phyloP scores from a whole-genome alignment of 352 stramenopile genomes.

The Sclerospora graminicola region DNA sequence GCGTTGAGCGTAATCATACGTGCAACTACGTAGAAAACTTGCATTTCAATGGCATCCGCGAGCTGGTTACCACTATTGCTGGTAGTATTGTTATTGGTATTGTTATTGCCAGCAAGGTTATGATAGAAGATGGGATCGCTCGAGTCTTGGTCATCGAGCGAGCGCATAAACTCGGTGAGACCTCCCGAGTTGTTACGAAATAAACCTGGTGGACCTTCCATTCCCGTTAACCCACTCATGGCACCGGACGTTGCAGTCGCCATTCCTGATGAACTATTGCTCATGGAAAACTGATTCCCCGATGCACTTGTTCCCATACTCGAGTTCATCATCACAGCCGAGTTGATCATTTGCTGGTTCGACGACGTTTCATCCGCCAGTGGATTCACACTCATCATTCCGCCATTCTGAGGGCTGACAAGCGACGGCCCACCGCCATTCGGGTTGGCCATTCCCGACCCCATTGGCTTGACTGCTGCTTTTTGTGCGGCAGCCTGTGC shows the following conservation, averaged over 20 bases:
- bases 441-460: slow-evolving; percentile 18
- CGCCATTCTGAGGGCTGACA: slow-evolving; percentile 39
- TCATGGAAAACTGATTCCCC: slow-evolving; percentile 49
- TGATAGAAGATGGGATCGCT: slow-evolving; percentile 56
- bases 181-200: slow-evolving; percentile 69
- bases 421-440: slow-evolving; percentile 17
- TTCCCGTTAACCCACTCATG: slow-evolving; percentile 44
- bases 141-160: slow-evolving; percentile 56
- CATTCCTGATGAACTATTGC: slow-evolving; percentile 20
- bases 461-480: slow-evolving; percentile 31
- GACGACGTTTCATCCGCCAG: slow-evolving; percentile 25
- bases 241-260: slow-evolving; percentile 23
- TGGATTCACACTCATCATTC: slow-evolving; percentile 19
- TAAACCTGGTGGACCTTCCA: slow-evolving; percentile 59
- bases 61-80: slow-evolving; percentile 33
- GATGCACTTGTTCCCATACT: slow-evolving; percentile 29
- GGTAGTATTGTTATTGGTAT: slow-evolving; percentile 15
- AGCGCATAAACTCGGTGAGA: slow-evolving; percentile 71
- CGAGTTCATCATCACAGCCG: slow-evolving; percentile 64
- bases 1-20: slow-evolving; percentile 64
- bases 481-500: slow-evolving; percentile 36
- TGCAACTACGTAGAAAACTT: slow-evolving; percentile 74
- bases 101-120: slow-evolving; percentile 26
- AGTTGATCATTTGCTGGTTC: slow-evolving; percentile 40
- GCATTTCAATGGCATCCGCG: slow-evolving; percentile 61